Evolutionary conservation across 352 stramenopile species (phyloP), one percentile per base, ranked within the genome.

Genomic region (Pythium monospermum): DNA sequence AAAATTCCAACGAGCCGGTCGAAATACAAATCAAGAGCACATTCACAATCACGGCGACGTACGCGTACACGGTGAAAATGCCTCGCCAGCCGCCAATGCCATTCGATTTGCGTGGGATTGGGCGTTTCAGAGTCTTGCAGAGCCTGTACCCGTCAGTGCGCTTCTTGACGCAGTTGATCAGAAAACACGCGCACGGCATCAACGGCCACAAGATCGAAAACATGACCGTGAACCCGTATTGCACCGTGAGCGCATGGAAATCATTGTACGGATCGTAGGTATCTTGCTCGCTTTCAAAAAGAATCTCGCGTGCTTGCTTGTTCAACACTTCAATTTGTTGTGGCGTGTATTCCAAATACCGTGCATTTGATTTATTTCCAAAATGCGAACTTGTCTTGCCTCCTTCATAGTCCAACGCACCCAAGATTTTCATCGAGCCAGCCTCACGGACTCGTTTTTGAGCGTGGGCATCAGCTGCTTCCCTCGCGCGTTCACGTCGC

Each of bases 401-500:
- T n/a, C n/a, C n/a, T 53, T 84, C 73, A 32, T 94, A 94, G 46
- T 91, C 76, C 26, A 94, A 39, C 15, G 80, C 80, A 4, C 81
- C 83, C 12, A 94, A 51, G 42, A 94, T 91, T 44, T 90, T 90
- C 73, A 91, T 85, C 5, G 73, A 86, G 0, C 79, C 82, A 13
- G 79, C 64, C 22, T 83, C 77, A 38, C 72, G 66, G 46, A 90
- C 79, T 11, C 76, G 71, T 60, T 88, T 74, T 36, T 90, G 76
- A 2, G 78, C 77, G n/a, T 61, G 59, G 3, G 71, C 61, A 42
- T 94, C 83, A 1, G 83, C 81, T 12, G 59, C 54, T 3, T 66
- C 75, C 25, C 83, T 74, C 5, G 76, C 75, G 5, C 69, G 66
- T 49, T 90, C 79, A 11, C 77, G 76, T 16, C 71, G 71, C 51